Conservation (phyloP, 306 rosid species). For the Hippophae gyantsensis region DNA sequence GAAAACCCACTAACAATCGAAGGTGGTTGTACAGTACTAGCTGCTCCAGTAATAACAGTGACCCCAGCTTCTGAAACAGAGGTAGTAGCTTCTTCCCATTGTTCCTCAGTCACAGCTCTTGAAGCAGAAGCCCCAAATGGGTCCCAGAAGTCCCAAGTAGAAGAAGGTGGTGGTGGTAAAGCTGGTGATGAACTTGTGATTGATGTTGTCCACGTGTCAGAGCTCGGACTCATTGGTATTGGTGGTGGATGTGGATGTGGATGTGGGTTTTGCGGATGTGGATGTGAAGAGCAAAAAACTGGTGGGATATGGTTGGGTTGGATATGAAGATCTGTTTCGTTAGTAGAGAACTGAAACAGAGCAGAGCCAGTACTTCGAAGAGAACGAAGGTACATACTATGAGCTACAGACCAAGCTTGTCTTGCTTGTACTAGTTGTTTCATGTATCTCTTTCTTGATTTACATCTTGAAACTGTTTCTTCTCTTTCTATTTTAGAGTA, state of each 20-base stretch:
- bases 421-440: slow-evolving; percentile 69
- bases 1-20: slow-evolving; percentile 55
- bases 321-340: slow-evolving; percentile 43
- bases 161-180: slow-evolving; percentile 41
- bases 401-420: slow-evolving; percentile 60
- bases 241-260: slow-evolving; percentile 42
- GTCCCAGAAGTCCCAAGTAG: slow-evolving; percentile 96
- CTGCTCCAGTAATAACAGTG: slow-evolving; percentile 30
- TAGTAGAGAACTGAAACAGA: slow-evolving; percentile 66
- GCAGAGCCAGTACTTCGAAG: slow-evolving; percentile 80
- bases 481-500: slow-evolving; percentile 64
- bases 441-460: slow-evolving; percentile 70
- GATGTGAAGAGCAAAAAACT: slow-evolving; percentile 41
- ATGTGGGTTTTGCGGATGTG: slow-evolving; percentile 36
- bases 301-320: slow-evolving; percentile 37
- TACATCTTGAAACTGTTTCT: slow-evolving; percentile 67
- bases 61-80: slow-evolving; percentile 49
- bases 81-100: slow-evolving; percentile 77
- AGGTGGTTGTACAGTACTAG: slow-evolving; percentile 46
- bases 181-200: slow-evolving; percentile 50
- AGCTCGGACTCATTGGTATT: slow-evolving; percentile 54
- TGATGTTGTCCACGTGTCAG: slow-evolving; percentile 76
- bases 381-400: slow-evolving; percentile 68
- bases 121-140: slow-evolving; percentile 67
- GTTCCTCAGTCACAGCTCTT: slow-evolving; percentile 63